Evolutionary conservation across 371 early-diverging fungal genomes (phyloP).

Genomic region (Entomophthora muscae): DNA sequence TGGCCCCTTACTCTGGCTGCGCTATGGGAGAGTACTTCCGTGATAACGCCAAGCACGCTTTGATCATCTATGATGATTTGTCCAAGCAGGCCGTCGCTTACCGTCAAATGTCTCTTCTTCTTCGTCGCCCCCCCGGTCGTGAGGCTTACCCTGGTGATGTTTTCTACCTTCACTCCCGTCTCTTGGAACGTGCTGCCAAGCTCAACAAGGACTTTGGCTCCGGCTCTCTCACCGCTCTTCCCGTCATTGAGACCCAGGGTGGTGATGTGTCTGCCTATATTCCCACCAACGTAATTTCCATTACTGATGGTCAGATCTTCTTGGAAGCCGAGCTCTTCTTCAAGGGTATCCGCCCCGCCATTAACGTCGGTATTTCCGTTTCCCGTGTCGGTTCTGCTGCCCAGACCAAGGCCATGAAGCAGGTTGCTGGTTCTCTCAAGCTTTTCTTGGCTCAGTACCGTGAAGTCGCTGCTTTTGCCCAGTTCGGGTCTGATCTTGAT

Average conservation of each 20-base stretch:
- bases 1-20: slow-evolving; percentile 91
- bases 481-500: slow-evolving; percentile 95
- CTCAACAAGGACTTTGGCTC: slow-evolving; percentile 82
- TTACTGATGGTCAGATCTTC: slow-evolving; percentile 94
- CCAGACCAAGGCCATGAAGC: slow-evolving; percentile 96
- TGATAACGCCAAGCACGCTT: slow-evolving; percentile 89
- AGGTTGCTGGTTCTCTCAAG: slow-evolving; percentile 94
- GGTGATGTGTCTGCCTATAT: slow-evolving; percentile 97
- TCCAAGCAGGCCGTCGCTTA: slow-evolving; percentile 96
- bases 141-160: slow-evolving; percentile 97
- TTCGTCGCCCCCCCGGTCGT: slow-evolving; percentile 95
- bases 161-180: slow-evolving; percentile 92
- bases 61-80: slow-evolving; percentile 94
- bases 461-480: slow-evolving; percentile 96
- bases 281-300: slow-evolving; percentile 97
- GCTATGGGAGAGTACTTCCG: slow-evolving; percentile 95
- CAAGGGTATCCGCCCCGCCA: slow-evolving; percentile 94
- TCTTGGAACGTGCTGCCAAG: slow-evolving; percentile 93
- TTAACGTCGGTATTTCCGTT: slow-evolving; percentile 96
- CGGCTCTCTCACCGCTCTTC: slow-evolving; percentile 90
- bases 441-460: slow-evolving; percentile 96
- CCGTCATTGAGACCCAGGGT: slow-evolving; percentile 95
- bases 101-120: slow-evolving; percentile 93
- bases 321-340: slow-evolving; percentile 96
- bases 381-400: slow-evolving; percentile 97